Conservation (phyloP, 2,329 filamentous ascomycete species). For the Apiospora sp. region DNA sequence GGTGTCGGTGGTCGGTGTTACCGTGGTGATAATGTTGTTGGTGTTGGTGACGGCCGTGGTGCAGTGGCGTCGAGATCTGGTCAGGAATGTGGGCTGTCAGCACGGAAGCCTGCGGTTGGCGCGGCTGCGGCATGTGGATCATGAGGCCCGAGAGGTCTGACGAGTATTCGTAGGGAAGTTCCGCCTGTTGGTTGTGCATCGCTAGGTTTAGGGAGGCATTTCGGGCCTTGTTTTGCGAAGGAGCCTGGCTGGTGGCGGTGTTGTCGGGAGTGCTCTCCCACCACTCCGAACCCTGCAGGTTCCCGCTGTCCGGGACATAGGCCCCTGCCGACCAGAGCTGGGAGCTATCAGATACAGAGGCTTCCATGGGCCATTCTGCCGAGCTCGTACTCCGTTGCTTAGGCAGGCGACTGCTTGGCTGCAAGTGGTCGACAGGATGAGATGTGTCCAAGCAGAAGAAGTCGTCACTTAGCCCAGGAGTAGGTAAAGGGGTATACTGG, state of each 20-base stretch:
- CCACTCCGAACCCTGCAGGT: conserved; percentile 35
- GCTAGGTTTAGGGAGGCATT: conserved; percentile 48
- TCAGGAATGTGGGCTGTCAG: conserved; percentile 43
- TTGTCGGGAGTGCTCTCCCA: conserved; percentile 35
- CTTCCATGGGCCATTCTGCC: conserved; percentile 44
- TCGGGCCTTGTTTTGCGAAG: conserved; percentile 15
- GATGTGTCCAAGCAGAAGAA: conserved; percentile 33
- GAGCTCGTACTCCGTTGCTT: conserved; percentile 38
- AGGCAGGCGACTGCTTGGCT: conserved; percentile 27
- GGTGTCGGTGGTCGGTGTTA: conserved; percentile 47
- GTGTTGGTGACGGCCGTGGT: neutral
- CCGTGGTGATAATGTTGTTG: conserved; percentile 5
- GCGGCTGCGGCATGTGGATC: conserved; percentile 63
- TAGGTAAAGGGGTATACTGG: neutral
- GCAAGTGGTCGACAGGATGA: conserved; percentile 30
- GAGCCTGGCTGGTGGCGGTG: neutral
- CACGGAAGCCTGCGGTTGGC: conserved; percentile 45
- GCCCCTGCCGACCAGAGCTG: conserved; percentile 29
- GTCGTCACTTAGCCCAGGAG: conserved; percentile 24
- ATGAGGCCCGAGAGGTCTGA: conserved; percentile 53
- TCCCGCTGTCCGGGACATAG: conserved; percentile 33
- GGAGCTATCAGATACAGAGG: conserved; percentile 37
- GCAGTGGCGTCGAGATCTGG: conserved; percentile 1
- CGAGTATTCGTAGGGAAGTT: conserved; percentile 51
- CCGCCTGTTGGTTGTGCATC: conserved; percentile 50